These are phyloP conservation scores for Mallotus japonicus DNA, from an alignment of 441 rosid genomes.

Conservation along the genomic window DNA sequence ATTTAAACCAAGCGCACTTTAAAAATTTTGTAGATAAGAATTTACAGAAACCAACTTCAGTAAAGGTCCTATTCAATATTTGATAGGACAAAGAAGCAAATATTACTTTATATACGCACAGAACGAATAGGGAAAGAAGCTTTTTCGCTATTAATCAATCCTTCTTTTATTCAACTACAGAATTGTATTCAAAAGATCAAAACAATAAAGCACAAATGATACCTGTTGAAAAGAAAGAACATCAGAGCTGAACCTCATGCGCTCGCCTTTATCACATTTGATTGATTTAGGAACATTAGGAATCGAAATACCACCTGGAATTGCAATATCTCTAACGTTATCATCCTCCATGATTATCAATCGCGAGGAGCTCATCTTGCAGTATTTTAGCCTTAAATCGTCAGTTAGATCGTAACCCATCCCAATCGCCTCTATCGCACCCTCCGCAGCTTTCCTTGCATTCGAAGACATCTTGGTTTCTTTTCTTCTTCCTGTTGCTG, in stretches of 20 bases:
- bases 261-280: slow-evolving; percentile 88
- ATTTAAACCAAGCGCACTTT: too few relatives aligned
- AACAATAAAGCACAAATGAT: not conserved
- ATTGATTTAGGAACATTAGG: slow-evolving; percentile 73
- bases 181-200: not conserved
- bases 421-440: slow-evolving; percentile 30
- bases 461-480: not conserved
- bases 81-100: too few relatives aligned
- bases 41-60: too few relatives aligned
- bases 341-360: slow-evolving; percentile 22
- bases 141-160: not conserved
- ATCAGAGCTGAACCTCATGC: slow-evolving; percentile 70
- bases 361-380: slow-evolving; percentile 40
- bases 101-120: not conserved
- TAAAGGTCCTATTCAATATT: too few relatives aligned
- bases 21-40: too few relatives aligned
- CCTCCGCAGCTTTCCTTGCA: slow-evolving; percentile 31
- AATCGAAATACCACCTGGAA: slow-evolving; percentile 37
- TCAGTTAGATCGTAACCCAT: slow-evolving; percentile 64
- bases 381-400: slow-evolving; percentile 72
- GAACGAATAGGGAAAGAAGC: too few relatives aligned
- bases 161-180: not conserved
- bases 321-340: slow-evolving; percentile 12
- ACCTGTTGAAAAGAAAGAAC: slow-evolving; percentile 94
- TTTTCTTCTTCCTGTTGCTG: not conserved